Evolutionary conservation across 352 stramenopile genomes (phyloP).

Genomic region (Phytopythium vexans): DNA sequence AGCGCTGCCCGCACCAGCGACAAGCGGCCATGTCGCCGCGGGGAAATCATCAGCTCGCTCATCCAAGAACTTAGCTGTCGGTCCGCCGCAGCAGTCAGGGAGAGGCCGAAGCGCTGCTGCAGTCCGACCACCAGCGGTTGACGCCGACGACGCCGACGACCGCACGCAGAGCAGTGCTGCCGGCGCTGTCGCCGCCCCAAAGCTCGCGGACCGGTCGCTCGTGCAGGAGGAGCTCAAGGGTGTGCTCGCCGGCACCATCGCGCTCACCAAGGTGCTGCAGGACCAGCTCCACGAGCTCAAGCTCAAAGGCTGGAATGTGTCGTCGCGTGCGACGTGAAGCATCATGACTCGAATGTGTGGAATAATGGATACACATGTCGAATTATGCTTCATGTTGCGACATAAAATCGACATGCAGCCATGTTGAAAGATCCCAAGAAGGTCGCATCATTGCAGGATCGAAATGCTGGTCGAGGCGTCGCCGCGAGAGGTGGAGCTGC

Average conservation of each 20-base stretch:
- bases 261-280: constrained; percentile 67
- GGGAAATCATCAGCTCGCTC: constrained; percentile 1
- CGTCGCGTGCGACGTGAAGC: constrained; percentile 11
- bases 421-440: neutral
- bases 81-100: constrained; percentile 5
- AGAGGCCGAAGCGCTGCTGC: too few relatives aligned
- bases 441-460: neutral
- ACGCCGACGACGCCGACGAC: constrained; percentile 5
- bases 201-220: constrained; percentile 42
- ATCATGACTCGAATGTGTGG: neutral
- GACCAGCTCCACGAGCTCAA: constrained; percentile 78
- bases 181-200: constrained; percentile 14
- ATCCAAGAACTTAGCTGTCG: neutral
- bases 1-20: constrained; percentile 12
- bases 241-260: constrained; percentile 60
- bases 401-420: too few relatives aligned
- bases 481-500: constrained; percentile 5
- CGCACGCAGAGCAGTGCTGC: constrained; percentile 5
- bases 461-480: constrained; percentile 20
- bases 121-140: constrained; percentile 2
- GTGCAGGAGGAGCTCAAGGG: constrained; percentile 72
- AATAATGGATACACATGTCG: too few relatives aligned
- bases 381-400: too few relatives aligned
- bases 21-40: neutral
- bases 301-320: constrained; percentile 77